Evolutionary conservation across 2,329 filamentous ascomycete species (phyloP), one percentile per base, ranked within the genome.

Genomic region (Simplicillium aogashimaense): DNA sequence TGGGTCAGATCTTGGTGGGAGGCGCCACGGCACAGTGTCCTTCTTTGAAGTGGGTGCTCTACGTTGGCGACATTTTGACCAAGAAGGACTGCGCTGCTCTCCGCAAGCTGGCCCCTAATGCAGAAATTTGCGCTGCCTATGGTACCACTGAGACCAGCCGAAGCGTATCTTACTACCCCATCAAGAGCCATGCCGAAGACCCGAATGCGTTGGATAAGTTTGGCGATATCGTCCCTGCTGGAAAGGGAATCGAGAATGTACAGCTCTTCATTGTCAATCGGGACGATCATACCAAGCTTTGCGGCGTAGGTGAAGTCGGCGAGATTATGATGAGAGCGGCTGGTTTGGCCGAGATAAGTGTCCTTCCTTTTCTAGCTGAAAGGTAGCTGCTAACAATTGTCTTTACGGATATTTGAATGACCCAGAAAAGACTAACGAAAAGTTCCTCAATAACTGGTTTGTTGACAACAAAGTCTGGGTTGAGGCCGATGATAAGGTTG

Each of bases 1-100:
- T 97, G 89, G 89, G 89, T 41, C 86, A 95, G 52, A 92, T 97
- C 45, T 67, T 97, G 2, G 81, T 90, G n/a, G 89, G 88, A 34
- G 86, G 85, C 49, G 84, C 87, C 17, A 81, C 67, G 3, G 80
- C 86, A 0, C 62, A 84, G 48, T 94, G 95, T 53, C 83, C 86
- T 1, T 70, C 74, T 11, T 69, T 97, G n/a, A 72, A 82, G 43
- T 71, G 78, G 42, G 87, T 81, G 14, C 90, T 97, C 69, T 97
- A 90, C 46, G 90, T 97, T 1, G 92, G 92, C 28, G 90, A 97
- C 54, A 70, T 95, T 29, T 62, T 97, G 36, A 94, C 87, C 46
- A 94, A 81, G 55, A 74, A 79, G 54, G 90, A 97, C 52, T 94
- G 86, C 61, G 70, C 72, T 33, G 72, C 74, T 17, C 67, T 97